Evolutionary conservation across 495 filamentous ascomycete genomes (phyloP).

Genomic region (Xylaria palmicola): DNA sequence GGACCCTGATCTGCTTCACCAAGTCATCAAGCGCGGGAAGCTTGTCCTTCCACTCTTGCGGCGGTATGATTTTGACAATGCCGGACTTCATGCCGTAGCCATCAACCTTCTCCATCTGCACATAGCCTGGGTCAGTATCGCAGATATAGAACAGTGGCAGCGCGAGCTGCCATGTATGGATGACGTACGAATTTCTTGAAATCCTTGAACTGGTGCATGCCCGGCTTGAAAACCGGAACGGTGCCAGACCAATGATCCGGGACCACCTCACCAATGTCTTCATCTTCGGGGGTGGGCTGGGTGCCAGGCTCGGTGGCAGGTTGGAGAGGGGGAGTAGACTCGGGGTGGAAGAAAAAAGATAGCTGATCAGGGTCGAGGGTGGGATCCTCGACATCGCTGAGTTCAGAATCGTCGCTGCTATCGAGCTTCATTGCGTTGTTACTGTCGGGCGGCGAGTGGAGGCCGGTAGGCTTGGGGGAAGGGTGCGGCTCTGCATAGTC

Average conservation of each 20-base stretch:
- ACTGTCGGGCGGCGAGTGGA: constrained; percentile 53
- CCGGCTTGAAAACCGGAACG: constrained; percentile 93
- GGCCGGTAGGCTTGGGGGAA: constrained; percentile 37
- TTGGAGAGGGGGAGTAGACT: constrained; percentile 14
- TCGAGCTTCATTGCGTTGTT: constrained; percentile 50
- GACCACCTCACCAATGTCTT: constrained; percentile 69
- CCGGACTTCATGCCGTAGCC: constrained; percentile 95
- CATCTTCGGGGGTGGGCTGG: constrained; percentile 46
- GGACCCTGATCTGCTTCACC: constrained; percentile 87
- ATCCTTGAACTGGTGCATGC: constrained; percentile 88
- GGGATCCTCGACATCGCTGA: constrained; percentile 55
- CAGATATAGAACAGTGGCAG: constrained; percentile 5
- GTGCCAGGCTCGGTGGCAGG: constrained; percentile 18
- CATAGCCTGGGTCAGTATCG: constrained; percentile 9
- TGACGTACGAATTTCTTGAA: constrained; percentile 75
- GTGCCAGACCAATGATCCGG: constrained; percentile 86
- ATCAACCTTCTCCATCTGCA: constrained; percentile 75
- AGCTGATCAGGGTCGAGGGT: constrained; percentile 33
- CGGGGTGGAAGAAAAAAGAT: constrained; percentile 15
- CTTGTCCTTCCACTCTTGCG: constrained; percentile 85
- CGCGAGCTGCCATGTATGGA: not conserved
- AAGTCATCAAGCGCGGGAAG: constrained; percentile 77
- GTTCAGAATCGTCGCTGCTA: constrained; percentile 52
- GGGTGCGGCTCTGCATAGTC: not conserved
- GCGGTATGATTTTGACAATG: constrained; percentile 93